These are phyloP conservation scores for grape (Vitis vinifera) DNA, from an alignment of 164 flowering plant genomes.

Conservation along the genomic window ASM3070453v1 NC_081822.1:8506001-8506500, in stretches of 20 bases:
- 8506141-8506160: constrained; percentile 49
- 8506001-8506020: neutral
- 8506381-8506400: constrained; percentile 33
- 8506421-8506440: constrained; percentile 43
- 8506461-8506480: constrained; percentile 44
- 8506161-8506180: constrained; percentile 55
- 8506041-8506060: neutral
- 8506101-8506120: constrained; percentile 19
- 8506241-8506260: constrained; percentile 45
- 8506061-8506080: constrained; percentile 35
- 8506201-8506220: neutral
- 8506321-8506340: constrained; percentile 27
- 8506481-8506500: constrained; percentile 46
- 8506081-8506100: constrained; percentile 27
- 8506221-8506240: constrained; percentile 19
- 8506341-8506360: constrained; percentile 41
- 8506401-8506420: constrained; percentile 35
- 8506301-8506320: constrained; percentile 21
- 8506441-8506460: constrained; percentile 50
- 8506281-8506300: constrained; percentile 54
- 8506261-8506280: constrained; percentile 47
- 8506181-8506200: constrained; percentile 45
- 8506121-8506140: constrained; percentile 35
- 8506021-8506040: neutral
- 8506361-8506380: constrained; percentile 52